Base-by-base conservation (phyloP, 805 yeast species). In the Candida quercuum region DNA sequence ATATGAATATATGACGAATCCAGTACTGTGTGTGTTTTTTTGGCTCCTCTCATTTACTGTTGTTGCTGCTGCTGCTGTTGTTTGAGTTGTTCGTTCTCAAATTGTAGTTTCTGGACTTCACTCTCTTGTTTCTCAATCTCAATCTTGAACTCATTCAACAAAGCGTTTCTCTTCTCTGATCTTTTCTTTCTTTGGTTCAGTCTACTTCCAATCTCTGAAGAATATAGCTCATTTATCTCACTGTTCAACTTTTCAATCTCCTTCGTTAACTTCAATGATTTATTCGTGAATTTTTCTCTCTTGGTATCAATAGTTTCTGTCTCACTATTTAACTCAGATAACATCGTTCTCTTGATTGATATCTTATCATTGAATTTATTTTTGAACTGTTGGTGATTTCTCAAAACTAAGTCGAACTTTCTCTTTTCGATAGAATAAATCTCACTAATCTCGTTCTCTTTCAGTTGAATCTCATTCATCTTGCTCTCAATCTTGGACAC, bases 381-480 rank as follows among this genome's bases (percentile, higher is more conserved):
- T 33, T 64, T 61, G 31, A 57, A 53, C 11, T 61, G 46, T 10
- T 53, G 57, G 20, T 60, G 53, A 8, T 49, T 47, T 35, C 71
- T 55, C 21, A 54, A 30, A 17, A 54, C 56, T 11, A 60, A 52
- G 30, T 69, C 73, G 46, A 51, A 69, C 12, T 50, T 52, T 29
- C 69, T 51, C 38, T 63, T 66, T 37, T 59, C 63, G 33, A 61
- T 64, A 23, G 59, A 36, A 39, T 62, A 63, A 15, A 53, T 43
- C 35, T 69, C 74, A 28, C 61, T 61, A 6, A 63, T 40, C 39
- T 67, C 72, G 8, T 56, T 47, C 38, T 64, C 67, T 26, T 47
- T 37, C 8, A 35, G 17, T 35, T 49, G 56, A 22, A 53, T 26
- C 13, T 31, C 39, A 6, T 31, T 20, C 13, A 39, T 28, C 17